phyloP scores from a whole-genome alignment of 2,329 filamentous ascomycete genomes.

The Xylariaceae sp. region DNA sequence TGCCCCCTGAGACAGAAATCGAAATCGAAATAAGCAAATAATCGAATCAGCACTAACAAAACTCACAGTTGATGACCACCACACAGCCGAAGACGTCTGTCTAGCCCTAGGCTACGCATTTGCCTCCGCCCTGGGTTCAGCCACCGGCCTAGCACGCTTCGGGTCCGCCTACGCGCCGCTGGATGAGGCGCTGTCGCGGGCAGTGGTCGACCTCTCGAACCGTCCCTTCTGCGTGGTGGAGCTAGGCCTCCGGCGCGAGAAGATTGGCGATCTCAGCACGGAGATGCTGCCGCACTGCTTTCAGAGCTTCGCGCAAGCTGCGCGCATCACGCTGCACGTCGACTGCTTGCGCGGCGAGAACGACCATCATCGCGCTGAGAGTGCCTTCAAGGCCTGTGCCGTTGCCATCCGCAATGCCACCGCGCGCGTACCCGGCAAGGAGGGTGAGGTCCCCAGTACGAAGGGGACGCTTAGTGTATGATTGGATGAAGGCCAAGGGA shows the following conservation, averaged over 20 bases:
- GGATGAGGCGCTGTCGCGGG: slow-evolving; percentile 89
- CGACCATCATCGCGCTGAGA: slow-evolving; percentile 94
- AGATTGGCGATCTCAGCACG: slow-evolving; percentile 84
- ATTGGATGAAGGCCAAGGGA: not conserved
- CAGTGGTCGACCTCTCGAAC: slow-evolving; percentile 91
- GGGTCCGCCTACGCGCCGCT: slow-evolving; percentile 88
- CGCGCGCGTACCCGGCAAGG: slow-evolving; percentile 66
- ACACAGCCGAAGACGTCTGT: slow-evolving; percentile 93
- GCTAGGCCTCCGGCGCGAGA: slow-evolving; percentile 80
- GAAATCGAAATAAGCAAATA: not conserved
- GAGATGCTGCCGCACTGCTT: slow-evolving; percentile 98
- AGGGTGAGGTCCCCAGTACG: slow-evolving; percentile 91
- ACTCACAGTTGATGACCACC: slow-evolving; percentile 84
- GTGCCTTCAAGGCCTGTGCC: slow-evolving; percentile 92
- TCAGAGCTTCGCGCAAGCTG: slow-evolving; percentile 87
- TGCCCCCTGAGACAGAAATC: not conserved
- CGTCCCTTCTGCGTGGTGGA: slow-evolving; percentile 81
- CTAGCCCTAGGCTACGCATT: slow-evolving; percentile 86
- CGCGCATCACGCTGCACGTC: slow-evolving; percentile 89
- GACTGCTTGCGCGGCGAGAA: slow-evolving; percentile 87
- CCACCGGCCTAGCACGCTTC: slow-evolving; percentile 80
- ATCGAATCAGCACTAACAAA: slow-evolving; percentile 2
- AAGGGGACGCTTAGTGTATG: slow-evolving; percentile 77
- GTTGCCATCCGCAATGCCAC: slow-evolving; percentile 78
- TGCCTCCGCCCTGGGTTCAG: slow-evolving; percentile 68